Evolutionary conservation across 140 eudicot species (phyloP).

Genomic region (Erigeron philadelphicus): DNA sequence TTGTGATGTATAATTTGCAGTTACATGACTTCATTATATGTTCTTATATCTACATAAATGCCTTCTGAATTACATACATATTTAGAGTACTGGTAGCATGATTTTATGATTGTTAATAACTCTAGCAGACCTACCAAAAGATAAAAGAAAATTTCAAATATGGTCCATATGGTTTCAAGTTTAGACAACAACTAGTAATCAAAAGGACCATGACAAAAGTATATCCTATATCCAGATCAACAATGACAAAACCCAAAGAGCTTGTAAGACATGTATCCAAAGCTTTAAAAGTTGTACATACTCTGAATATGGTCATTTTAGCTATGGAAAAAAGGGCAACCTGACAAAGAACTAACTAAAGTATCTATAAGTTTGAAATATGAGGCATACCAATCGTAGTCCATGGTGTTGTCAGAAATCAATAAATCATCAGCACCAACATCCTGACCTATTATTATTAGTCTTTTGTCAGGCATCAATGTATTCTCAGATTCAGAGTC

Average conservation of each 20-base stretch:
- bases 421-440: constrained; percentile 33
- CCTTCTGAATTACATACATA: neutral
- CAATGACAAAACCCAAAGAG: constrained; percentile 19
- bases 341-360: neutral
- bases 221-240: constrained; percentile 14
- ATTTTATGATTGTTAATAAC: constrained; percentile 1
- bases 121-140: constrained; percentile 4
- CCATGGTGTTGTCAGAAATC: constrained; percentile 42
- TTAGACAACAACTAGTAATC: constrained; percentile 17
- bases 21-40: too few relatives aligned
- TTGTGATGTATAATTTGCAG: constrained; percentile 10
- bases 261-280: constrained; percentile 1
- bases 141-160: constrained; percentile 23
- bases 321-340: constrained; percentile 3
- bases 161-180: constrained; percentile 30
- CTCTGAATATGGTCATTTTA: constrained; percentile 25
- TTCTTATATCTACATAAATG: too few relatives aligned
- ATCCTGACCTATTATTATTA: constrained; percentile 28
- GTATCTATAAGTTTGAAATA: constrained; percentile 20
- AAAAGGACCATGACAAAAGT: constrained; percentile 30
- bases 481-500: constrained; percentile 41
- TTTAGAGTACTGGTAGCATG: neutral
- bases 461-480: constrained; percentile 30
- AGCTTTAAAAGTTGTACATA: constrained; percentile 18
- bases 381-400: constrained; percentile 61